A percentile compares a stretch with the other conserved stretches of the same genome.
Evolutionary conservation across 768 basidiomycete species (phyloP).

Genomic region (Mycena pura): DNA sequence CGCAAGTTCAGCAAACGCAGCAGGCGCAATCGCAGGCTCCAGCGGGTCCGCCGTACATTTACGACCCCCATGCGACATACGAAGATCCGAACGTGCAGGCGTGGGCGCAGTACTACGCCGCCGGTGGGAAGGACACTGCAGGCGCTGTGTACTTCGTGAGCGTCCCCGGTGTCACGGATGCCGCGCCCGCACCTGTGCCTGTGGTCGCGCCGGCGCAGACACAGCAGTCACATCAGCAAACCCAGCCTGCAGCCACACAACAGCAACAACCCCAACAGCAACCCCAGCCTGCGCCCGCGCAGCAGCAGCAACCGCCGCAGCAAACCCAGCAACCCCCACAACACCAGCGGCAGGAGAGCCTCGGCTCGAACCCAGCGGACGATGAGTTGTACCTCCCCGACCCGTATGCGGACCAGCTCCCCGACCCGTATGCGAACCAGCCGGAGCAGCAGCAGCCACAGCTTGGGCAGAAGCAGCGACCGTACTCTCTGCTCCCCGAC

Average conservation of each 20-base stretch:
- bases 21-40: conserved; percentile 18
- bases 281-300: conserved; percentile 1
- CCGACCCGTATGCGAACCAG: conserved; percentile 25
- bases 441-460: background rate
- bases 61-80: conserved; percentile 72
- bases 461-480: background rate
- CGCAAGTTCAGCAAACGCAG: conserved; percentile 21
- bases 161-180: conserved; percentile 75
- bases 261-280: conserved; percentile 20
- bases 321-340: conserved; percentile 9
- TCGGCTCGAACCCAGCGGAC: conserved; percentile 14
- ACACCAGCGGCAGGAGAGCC: conserved; percentile 21
- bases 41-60: conserved; percentile 58
- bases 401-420: conserved; percentile 12
- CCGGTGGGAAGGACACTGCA: conserved; percentile 75
- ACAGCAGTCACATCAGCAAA: conserved; percentile 15
- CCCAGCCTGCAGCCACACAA: no score
- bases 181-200: conserved; percentile 25
- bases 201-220: conserved; percentile 9
- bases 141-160: conserved; percentile 84
- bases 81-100: conserved; percentile 83
- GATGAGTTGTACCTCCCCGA: conserved; percentile 8
- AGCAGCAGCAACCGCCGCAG: background rate
- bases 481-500: background rate
- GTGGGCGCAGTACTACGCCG: conserved; percentile 86